Evolutionary conservation across 495 filamentous ascomycete species (phyloP), one percentile per base, ranked within the genome.

Genomic region (Wilcoxina mikolae): DNA sequence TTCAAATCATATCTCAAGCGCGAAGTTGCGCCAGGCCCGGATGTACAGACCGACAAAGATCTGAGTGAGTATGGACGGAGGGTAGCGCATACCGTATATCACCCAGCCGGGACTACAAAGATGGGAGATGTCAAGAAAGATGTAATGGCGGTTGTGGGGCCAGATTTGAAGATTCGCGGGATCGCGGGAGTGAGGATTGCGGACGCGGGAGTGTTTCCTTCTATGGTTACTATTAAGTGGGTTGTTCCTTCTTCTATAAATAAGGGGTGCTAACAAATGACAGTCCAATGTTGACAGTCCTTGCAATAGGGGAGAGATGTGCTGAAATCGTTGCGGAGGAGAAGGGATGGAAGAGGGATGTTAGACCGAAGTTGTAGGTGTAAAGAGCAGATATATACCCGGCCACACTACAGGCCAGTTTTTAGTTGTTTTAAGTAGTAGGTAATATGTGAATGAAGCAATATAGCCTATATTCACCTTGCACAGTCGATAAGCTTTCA

Each of bases 71-170:
- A 88, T 65, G 83, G 78, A 26, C 73, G 85, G 28, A 75, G 74
- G 26, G 84, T 78, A 2, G 84, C 85, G 12, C 84, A 89, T 65
- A 91, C 85, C 0, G 85, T 91, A 3, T 91, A 91, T 66, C 85
- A 91, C 66, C 85, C 85, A 0, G 82, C 82, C 27, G 85, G 85
- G 49, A 91, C 85, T 24, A 87, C 85, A 47, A 88, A 85, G 73
- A 91, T 91, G 85, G 85, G 85, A 18, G 76, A 84, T 65, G 66
- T 78, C 9, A 62, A 64, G 12, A 72, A 70, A 29, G 82, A 89
- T 59, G 70, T 72, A 31, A 65, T 81, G 68, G 84, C 59, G 42
- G 78, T 71, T 4, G 78, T 84, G 22, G 78, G 82, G 55, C 68
- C 39, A 0, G 58, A 70, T 1, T 80, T 82, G 56, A 69, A 70